These are phyloP conservation scores for Trichoderma sp. DNA, from an alignment of 2,329 filamentous ascomycete species.

Conservation along the genomic window DNA sequence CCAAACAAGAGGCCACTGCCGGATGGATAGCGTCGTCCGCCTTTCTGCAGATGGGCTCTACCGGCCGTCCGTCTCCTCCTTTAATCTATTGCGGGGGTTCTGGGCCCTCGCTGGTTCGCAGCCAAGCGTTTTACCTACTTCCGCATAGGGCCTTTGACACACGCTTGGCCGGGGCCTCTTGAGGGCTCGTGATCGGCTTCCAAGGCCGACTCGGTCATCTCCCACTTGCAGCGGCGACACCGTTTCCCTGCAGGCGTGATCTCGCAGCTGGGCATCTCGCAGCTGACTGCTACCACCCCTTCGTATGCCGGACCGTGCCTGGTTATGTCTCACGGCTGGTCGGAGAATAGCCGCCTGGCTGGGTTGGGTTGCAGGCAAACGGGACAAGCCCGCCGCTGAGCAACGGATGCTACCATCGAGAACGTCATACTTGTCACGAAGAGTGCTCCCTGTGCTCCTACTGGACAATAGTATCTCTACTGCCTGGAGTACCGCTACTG, in stretches of 20 bases:
- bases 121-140: constrained; percentile 25
- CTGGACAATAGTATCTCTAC: no score
- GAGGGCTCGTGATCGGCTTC: constrained; percentile 26
- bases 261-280: constrained; percentile 24
- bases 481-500: no score
- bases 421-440: no score
- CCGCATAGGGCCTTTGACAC: constrained; percentile 21
- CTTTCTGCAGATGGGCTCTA: constrained; percentile 2
- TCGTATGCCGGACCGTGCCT: neutral
- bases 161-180: constrained; percentile 19
- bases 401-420: neutral
- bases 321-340: constrained; percentile 18
- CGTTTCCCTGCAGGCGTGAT: constrained; percentile 25
- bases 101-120: constrained; percentile 7
- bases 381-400: neutral
- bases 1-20: constrained; percentile 1
- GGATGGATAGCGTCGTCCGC: constrained; percentile 12
- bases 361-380: neutral
- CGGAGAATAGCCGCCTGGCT: constrained; percentile 20
- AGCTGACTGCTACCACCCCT: neutral
- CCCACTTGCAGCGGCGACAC: constrained; percentile 26
- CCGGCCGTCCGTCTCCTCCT: constrained; percentile 23
- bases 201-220: constrained; percentile 27
- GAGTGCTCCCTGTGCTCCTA: no score
- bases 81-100: constrained; percentile 23